phyloP scores from a whole-genome alignment of 1,284 basidiomycete species.

The Tilletia horrida region DNA sequence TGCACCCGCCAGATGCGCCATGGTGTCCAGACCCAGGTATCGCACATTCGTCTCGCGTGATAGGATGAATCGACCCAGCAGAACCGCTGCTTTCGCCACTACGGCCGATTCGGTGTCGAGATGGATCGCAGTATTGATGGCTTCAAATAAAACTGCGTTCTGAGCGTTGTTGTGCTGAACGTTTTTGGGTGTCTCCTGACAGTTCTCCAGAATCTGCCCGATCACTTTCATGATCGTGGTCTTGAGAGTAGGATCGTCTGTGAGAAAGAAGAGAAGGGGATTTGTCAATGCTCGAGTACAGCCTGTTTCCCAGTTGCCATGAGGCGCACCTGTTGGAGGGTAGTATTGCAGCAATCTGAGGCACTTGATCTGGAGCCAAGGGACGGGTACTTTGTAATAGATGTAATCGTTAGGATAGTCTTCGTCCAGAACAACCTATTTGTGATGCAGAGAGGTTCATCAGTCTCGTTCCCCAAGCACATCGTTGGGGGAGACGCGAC shows the following conservation, averaged over 20 bases:
- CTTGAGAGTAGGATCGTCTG: conserved; percentile 78
- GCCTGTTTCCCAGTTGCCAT: too few species aligned
- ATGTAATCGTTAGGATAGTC: conserved; percentile 84
- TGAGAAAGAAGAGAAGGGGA: background rate
- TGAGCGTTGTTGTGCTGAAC: conserved; percentile 99
- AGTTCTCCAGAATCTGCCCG: conserved; percentile 85
- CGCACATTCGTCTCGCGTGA: conserved; percentile 98
- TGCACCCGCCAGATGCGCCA: conserved; percentile 94
- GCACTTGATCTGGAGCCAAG: conserved; percentile 96
- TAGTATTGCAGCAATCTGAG: conserved; percentile 92
- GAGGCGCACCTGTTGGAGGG: conserved; percentile 56
- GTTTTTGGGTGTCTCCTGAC: conserved; percentile 87
- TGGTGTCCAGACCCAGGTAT: conserved; percentile 94
- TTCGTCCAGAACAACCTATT: conserved; percentile 77
- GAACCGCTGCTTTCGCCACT: conserved; percentile 81
- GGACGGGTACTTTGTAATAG: conserved; percentile 95
- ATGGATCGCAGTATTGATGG: conserved; percentile 94
- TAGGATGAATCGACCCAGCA: conserved; percentile 90
- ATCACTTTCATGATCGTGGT: conserved; percentile 77
- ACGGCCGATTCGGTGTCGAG: conserved; percentile 85
- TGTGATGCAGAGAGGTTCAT: background rate
- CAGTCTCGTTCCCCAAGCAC: background rate
- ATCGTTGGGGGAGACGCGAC: background rate
- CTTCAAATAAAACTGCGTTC: conserved; percentile 96
- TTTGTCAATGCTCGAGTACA: background rate